Conservation (phyloP, 306 rosid genomes). For the Cicer pinnatifidum region DNA sequence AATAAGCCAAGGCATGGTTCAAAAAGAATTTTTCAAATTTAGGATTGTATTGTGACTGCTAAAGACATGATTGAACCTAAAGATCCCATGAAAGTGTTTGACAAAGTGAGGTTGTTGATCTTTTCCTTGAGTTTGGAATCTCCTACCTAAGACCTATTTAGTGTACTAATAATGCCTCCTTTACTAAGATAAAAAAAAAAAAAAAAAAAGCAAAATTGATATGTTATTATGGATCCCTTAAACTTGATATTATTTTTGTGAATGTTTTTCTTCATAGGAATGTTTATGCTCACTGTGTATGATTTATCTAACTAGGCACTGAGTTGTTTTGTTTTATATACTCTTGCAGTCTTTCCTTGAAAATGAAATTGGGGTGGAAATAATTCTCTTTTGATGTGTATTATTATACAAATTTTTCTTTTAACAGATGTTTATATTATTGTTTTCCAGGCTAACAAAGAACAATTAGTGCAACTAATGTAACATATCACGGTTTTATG, state of each 20-base stretch:
- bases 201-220: not conserved
- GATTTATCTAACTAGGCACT: conserved; percentile 28
- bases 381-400: not conserved
- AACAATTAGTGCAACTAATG: conserved; percentile 93
- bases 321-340: conserved; percentile 15
- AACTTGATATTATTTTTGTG: not conserved
- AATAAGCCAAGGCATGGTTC: conserved; percentile 56
- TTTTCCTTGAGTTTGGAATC: conserved; percentile 30
- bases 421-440: conserved; percentile 21
- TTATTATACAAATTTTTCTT: not conserved
- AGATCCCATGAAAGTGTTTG: conserved; percentile 62
- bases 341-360: not conserved
- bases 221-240: not conserved
- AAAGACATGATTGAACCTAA: conserved; percentile 77
- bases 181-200: not conserved
- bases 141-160: not conserved
- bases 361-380: conserved; percentile 21
- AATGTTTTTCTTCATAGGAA: conserved; percentile 9
- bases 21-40: conserved; percentile 84
- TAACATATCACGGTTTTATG: conserved; percentile 97
- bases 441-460: conserved; percentile 74
- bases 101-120: conserved; percentile 62
- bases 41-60: conserved; percentile 81
- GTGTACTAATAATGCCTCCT: conserved; percentile 6
- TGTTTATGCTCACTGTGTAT: conserved; percentile 31